Conservation (phyloP, 345 rosid genomes). For the Clarkia xantiana region DNA sequence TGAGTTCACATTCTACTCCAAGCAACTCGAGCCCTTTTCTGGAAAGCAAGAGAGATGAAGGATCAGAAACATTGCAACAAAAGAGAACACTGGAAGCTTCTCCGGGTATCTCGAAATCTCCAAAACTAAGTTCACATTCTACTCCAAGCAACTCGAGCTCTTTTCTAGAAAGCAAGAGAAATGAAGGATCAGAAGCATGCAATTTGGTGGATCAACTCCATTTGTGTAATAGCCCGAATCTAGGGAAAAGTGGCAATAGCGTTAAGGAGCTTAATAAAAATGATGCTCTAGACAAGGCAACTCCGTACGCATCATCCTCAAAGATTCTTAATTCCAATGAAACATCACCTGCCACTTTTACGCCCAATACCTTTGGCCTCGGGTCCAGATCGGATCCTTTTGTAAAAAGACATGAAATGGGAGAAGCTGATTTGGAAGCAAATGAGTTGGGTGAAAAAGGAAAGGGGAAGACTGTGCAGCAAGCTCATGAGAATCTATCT, state of each 20-base stretch:
- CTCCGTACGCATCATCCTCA: too few relatives aligned
- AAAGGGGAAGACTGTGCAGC: not conserved
- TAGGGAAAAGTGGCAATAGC: too few relatives aligned
- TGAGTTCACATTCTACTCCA: constrained; percentile 16
- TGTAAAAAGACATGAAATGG: not conserved
- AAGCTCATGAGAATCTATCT: constrained; percentile 8
- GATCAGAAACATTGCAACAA: constrained; percentile 23
- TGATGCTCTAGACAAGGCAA: too few relatives aligned
- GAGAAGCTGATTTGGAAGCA: constrained; percentile 10
- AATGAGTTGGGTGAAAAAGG: not conserved
- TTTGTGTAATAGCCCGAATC: constrained; percentile 1
- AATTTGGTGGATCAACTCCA: constrained; percentile 10
- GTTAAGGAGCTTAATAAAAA: too few relatives aligned
- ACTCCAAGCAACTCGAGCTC: constrained; percentile 13
- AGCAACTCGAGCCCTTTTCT: constrained; percentile 15
- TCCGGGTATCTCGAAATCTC: constrained; percentile 15
- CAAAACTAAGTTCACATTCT: constrained; percentile 16
- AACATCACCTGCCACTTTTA: too few relatives aligned
- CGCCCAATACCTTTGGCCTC: too few relatives aligned
- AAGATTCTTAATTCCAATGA: too few relatives aligned
- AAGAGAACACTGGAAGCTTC: constrained; percentile 23
- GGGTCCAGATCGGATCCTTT: not conserved
- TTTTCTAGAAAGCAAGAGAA: constrained; percentile 16
- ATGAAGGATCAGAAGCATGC: constrained; percentile 13
- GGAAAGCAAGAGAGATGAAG: constrained; percentile 10